Base-by-base conservation (phyloP, 331 rosid species). In the Pyrus hybrid region DNA sequence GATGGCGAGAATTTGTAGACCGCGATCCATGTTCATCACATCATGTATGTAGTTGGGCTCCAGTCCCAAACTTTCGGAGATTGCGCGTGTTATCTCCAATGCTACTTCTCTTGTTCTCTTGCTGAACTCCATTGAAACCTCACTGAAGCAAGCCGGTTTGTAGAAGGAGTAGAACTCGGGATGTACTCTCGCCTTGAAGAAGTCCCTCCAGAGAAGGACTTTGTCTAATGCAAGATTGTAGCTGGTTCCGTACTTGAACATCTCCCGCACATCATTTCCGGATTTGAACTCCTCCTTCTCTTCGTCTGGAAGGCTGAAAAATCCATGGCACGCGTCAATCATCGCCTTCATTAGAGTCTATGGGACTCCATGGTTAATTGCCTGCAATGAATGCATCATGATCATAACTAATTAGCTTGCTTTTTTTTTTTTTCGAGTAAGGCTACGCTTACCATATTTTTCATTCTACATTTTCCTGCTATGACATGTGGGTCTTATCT, bases 281-380 rank as follows among this genome's bases (percentile, higher is more conserved):
- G 8, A 28, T 5, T 66, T 51, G 71, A 60, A 83, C 80, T 67
- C 2, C 56, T 75, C 75, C 77, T 8, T 83, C 85, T 72, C 85
- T 79, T 67, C 29, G 30, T 79, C 5, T 35, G 23, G 33, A 66
- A 72, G 43, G 82, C 75, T 61, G 76, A 88, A 72, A 82, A 88
- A 3, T 37, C 22, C 10, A 4, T 20, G 45, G 22, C 47, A 29
- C 4, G 63, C 47, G 2, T 70, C 47, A 12, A 70, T 51, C 74
- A 70, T 51, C 18, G 13, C 65, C 51, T 71, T 77, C 45, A 75
- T 88, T 17, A 86, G 29, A n/a, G n/a, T n/a, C n/a, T n/a, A n/a
- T n/a, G n/a, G n/a, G n/a, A n/a, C n/a, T n/a, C n/a, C n/a, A n/a
- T n/a, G n/a, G n/a, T n/a, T n/a, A n/a, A n/a, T n/a, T n/a, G n/a